phyloP scores from a whole-genome alignment of 1,284 basidiomycete species.

The Entoloma clypeatum region DNA sequence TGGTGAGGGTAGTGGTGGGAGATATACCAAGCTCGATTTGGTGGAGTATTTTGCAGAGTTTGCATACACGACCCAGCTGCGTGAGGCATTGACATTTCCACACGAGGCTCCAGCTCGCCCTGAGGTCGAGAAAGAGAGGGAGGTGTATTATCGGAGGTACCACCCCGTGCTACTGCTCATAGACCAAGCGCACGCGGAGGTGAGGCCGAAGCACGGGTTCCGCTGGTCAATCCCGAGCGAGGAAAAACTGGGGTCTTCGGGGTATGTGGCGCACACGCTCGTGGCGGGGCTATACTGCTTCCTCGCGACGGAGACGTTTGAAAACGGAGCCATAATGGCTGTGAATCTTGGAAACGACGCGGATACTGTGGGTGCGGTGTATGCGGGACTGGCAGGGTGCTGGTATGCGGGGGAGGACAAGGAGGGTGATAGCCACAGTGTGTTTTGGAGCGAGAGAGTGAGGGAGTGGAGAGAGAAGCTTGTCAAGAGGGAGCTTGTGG shows the following conservation, averaged over 20 bases:
- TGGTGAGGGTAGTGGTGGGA: constrained; percentile 10
- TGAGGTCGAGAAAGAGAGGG: constrained; percentile 20
- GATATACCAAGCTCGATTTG: constrained; percentile 34
- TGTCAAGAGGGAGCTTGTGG: constrained; percentile 31
- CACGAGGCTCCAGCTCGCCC: constrained; percentile 13
- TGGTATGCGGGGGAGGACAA: constrained; percentile 34
- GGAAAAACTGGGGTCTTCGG: constrained; percentile 32
- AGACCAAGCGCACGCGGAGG: constrained; percentile 15
- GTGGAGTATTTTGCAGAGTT: constrained; percentile 34
- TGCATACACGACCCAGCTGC: constrained; percentile 31
- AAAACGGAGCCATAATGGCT: constrained; percentile 38
- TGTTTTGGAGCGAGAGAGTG: constrained; percentile 38
- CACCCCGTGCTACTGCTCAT: constrained; percentile 36
- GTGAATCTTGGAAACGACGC: constrained; percentile 42
- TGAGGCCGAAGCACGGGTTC: constrained; percentile 13
- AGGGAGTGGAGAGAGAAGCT: constrained; percentile 31
- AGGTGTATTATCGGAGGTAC: constrained; percentile 29
- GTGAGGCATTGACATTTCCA: constrained; percentile 28
- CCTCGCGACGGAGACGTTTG: constrained; percentile 38
- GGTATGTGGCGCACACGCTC: constrained; percentile 37
- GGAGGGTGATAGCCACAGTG: constrained; percentile 13
- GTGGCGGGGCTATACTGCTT: constrained; percentile 42
- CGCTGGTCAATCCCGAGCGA: constrained; percentile 28
- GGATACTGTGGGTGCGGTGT: constrained; percentile 41
- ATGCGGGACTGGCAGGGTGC: constrained; percentile 38